These are phyloP conservation scores for Martiniozyma abietophila DNA, from an alignment of 805 yeast species.

Conservation along the genomic window DNA sequence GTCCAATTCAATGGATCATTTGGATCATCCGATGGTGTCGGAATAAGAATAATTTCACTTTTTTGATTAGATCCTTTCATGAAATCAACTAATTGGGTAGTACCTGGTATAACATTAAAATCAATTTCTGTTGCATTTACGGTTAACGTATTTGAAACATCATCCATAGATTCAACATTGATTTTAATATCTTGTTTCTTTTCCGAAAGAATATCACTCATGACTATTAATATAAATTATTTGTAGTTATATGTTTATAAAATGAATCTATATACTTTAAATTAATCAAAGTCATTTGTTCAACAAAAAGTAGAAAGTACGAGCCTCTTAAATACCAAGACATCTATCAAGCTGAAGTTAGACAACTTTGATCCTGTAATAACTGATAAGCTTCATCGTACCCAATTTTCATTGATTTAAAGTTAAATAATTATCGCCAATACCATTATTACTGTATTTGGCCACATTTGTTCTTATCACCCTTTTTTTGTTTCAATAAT, in stretches of 20 bases:
- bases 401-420: too few species aligned
- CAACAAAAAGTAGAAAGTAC: not conserved
- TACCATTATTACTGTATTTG: too few species aligned
- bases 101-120: constrained; percentile 39
- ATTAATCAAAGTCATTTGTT: not conserved
- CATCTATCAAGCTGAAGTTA: too few species aligned
- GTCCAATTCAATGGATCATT: constrained; percentile 67
- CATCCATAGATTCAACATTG: not conserved
- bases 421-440: too few species aligned
- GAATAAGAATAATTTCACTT: constrained; percentile 41
- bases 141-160: not conserved
- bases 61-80: constrained; percentile 15
- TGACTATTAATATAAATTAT: not conserved
- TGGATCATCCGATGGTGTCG: constrained; percentile 60
- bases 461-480: too few species aligned
- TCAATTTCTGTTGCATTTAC: too few species aligned
- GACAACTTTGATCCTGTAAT: too few species aligned
- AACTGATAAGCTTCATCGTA: too few species aligned
- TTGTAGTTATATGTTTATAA: not conserved
- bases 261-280: not conserved
- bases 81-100: constrained; percentile 38
- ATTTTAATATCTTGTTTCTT: too few species aligned
- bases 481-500: too few species aligned
- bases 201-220: too few species aligned
- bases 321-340: too few species aligned